phyloP scores from a whole-genome alignment of 495 filamentous ascomycete species.

The Daldinia caldariorum region DNA sequence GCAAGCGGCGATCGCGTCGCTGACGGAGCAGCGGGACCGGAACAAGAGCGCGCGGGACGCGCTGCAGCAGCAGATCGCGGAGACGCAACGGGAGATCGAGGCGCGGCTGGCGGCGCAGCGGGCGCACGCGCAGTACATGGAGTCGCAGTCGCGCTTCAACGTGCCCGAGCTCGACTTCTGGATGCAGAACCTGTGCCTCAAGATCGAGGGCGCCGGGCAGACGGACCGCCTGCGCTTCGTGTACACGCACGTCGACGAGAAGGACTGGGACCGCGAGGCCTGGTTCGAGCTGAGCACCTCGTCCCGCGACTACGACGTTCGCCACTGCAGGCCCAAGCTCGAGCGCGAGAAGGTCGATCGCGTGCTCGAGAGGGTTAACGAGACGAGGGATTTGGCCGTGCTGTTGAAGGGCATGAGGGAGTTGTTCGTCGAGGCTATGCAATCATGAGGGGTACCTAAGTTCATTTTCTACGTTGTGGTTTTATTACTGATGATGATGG shows the following conservation, averaged over 20 bases:
- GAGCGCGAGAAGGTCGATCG: constrained; percentile 76
- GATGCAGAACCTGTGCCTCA: constrained; percentile 86
- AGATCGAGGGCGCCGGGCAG: constrained; percentile 87
- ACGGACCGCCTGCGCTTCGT: constrained; percentile 90
- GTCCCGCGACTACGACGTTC: constrained; percentile 83
- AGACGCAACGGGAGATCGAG: constrained; percentile 75
- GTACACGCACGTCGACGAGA: constrained; percentile 86
- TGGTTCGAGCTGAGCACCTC: constrained; percentile 91
- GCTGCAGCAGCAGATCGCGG: constrained; percentile 79
- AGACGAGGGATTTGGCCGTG: constrained; percentile 79
- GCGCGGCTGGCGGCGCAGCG: constrained; percentile 61
- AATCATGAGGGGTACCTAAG: constrained; percentile 50
- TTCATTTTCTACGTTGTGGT: neutral
- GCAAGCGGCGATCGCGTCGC: constrained; percentile 78
- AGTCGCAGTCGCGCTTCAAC: constrained; percentile 84
- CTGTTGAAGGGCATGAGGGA: constrained; percentile 94
- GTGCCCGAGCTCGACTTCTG: constrained; percentile 94
- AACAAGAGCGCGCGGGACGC: constrained; percentile 76
- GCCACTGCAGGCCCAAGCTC: constrained; percentile 79
- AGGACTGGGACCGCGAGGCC: constrained; percentile 86
- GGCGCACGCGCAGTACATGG: constrained; percentile 67
- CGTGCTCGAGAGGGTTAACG: constrained; percentile 80
- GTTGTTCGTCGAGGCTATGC: constrained; percentile 73
- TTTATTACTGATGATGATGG: constrained; percentile 1
- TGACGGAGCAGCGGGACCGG: constrained; percentile 78